phyloP scores from a whole-genome alignment of 352 stramenopile species.

The Pythium biforme region DNA sequence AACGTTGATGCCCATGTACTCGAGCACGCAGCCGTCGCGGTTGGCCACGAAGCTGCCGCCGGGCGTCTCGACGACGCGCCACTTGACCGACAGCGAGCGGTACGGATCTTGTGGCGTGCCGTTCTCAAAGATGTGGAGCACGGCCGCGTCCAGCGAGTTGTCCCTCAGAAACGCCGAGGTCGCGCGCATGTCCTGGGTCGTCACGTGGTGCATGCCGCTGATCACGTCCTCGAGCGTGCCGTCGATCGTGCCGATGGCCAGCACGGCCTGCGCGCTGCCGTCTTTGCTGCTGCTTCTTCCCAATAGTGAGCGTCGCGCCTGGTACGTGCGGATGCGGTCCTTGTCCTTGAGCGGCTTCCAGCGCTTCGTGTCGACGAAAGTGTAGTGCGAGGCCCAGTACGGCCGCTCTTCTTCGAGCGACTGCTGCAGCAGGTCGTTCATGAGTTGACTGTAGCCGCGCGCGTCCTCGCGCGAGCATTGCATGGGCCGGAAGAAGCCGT shows the following conservation, averaged over 20 bases:
- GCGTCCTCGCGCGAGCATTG: conserved; percentile 12
- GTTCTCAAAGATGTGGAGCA: conserved; percentile 43
- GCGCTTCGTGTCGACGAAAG: conserved; percentile 5
- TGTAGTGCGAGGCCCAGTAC: conserved; percentile 19
- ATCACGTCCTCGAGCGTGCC: conserved; percentile 65
- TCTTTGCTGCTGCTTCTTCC: neutral
- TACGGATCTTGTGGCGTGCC: conserved; percentile 31
- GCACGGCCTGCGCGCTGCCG: conserved; percentile 16
- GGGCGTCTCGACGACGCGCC: conserved; percentile 19
- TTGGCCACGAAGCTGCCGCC: conserved; percentile 24
- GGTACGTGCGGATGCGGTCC: conserved; percentile 18
- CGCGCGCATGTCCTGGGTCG: conserved; percentile 37
- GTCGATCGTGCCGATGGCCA: conserved; percentile 49
- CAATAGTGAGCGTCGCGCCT: conserved; percentile 5
- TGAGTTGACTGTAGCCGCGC: conserved; percentile 14
- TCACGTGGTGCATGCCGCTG: conserved; percentile 45
- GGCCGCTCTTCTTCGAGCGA: conserved; percentile 22
- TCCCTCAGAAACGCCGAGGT: conserved; percentile 28
- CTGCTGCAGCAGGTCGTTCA: conserved; percentile 4
- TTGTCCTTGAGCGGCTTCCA: conserved; percentile 24
- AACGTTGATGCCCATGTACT: conserved; percentile 40
- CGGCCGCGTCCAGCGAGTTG: conserved; percentile 24
- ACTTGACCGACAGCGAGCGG: conserved; percentile 25
- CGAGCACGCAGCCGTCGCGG: conserved; percentile 50
- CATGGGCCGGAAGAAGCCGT: conserved; percentile 21